Evolutionary conservation across 768 basidiomycete genomes (phyloP).

Genomic region (Nidularia sp.): DNA sequence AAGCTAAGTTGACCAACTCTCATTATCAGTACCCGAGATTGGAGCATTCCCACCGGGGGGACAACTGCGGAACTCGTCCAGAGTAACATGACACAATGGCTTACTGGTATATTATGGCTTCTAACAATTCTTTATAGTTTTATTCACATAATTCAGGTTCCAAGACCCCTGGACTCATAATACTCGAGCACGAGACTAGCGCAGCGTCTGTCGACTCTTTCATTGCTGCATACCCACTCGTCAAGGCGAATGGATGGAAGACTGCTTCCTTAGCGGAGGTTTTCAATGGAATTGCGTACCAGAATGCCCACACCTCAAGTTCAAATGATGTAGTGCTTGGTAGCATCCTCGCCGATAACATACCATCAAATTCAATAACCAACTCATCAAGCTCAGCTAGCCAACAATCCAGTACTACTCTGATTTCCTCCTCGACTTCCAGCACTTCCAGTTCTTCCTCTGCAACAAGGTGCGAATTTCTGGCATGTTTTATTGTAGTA

Average conservation of each 20-base stretch:
- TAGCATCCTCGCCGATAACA: slow-evolving; percentile 14
- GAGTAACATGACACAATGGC: slow-evolving; percentile 49
- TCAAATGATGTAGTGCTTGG: slow-evolving; percentile 25
- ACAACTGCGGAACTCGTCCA: slow-evolving; percentile 47
- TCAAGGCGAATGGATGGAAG: slow-evolving; percentile 70
- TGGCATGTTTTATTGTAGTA: no score
- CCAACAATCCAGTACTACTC: not conserved
- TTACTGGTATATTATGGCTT: slow-evolving; percentile 34
- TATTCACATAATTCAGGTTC: slow-evolving; percentile 33
- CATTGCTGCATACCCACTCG: slow-evolving; percentile 57
- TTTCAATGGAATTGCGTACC: slow-evolving; percentile 36
- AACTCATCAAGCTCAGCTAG: no score
- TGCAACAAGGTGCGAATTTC: not conserved
- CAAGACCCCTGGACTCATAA: slow-evolving; percentile 74
- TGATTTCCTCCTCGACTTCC: no score
- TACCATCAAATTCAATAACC: not conserved
- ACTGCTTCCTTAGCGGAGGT: slow-evolving; percentile 49
- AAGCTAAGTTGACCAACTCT: slow-evolving; percentile 1
- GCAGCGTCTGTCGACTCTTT: slow-evolving; percentile 61
- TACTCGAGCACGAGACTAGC: slow-evolving; percentile 82
- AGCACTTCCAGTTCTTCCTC: not conserved
- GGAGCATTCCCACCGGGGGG: slow-evolving; percentile 48
- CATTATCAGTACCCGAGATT: slow-evolving; percentile 61
- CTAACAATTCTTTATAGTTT: not conserved
- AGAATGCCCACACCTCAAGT: slow-evolving; percentile 35